Percentiles rank a stretch among this genome's conserved stretches.
phyloP scores from a whole-genome alignment of 148 eudicot genomes.

The Rheum nobile region DNA sequence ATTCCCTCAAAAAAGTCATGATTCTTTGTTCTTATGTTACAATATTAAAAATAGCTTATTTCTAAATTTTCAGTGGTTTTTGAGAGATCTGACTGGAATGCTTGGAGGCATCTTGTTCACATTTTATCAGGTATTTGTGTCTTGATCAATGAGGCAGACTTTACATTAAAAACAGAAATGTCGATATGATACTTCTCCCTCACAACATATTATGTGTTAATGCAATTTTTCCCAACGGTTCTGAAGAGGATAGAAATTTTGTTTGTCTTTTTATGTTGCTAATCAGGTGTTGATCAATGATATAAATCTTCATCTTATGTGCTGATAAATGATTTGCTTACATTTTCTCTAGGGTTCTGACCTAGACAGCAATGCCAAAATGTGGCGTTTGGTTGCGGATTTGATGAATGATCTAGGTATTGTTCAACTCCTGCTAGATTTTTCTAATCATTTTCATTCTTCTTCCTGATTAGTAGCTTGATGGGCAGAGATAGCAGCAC shows the following conservation, averaged over 20 bases:
- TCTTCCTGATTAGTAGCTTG: not conserved
- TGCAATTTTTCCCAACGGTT: not conserved
- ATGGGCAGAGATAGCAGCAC: not conserved
- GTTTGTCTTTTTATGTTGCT: not conserved
- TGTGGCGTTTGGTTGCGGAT: constrained; percentile 99
- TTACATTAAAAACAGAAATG: not conserved
- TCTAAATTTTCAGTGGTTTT: constrained; percentile 58
- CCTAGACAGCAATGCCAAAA: constrained; percentile 92
- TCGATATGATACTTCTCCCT: not conserved
- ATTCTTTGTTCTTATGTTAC: too few species aligned
- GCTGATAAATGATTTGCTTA: not conserved
- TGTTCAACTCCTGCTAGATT: not conserved
- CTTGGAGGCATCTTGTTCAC: constrained; percentile 94
- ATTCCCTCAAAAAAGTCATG: not conserved
- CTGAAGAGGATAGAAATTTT: not conserved
- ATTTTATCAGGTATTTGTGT: constrained; percentile 62
- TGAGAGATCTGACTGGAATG: constrained; percentile 99
- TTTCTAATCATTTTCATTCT: not conserved
- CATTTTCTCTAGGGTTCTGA: constrained; percentile 63
- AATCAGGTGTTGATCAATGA: not conserved
- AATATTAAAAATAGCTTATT: too few species aligned
- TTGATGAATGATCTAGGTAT: constrained; percentile 99
- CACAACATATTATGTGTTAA: not conserved
- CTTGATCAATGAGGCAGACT: not conserved
- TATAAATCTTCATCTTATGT: not conserved